Evolutionary conservation across 2,329 filamentous ascomycete genomes (phyloP), one percentile per base, ranked within the genome.

Genomic region (Rutstroemia sp.): DNA sequence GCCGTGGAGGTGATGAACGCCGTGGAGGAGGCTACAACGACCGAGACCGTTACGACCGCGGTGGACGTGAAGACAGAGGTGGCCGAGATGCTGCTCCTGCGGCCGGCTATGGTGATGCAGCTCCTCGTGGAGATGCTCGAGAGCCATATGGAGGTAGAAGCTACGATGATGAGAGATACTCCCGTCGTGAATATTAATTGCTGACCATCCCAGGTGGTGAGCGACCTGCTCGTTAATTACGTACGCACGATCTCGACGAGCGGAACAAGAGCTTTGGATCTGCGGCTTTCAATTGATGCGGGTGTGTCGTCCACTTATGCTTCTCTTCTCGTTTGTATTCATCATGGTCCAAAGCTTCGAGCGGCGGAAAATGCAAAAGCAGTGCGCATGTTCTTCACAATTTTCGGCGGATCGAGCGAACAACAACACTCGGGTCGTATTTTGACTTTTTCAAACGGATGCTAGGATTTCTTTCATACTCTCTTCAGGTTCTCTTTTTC

Each of bases 1-100:
- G 65, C 54, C 63, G 67, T 47, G 63, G 66, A 58, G 62, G 63
- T 46, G 68, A 69, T 52, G 78, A 81, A 42, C 76, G 79, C 30
- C 63, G 64, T 57, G 76, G 79, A 59, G 75, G 74, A 48, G 73
- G 66, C 45, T 67, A 68, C 47, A 75, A 76, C 57, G 74, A 79
- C 41, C 70, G 71, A 56, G 75, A 79, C 18, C 67, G 70, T 53
- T 65, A 69, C 58, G 68, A 69, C 27, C 72, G 74, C 58, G 74
- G 75, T 59, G 75, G 79, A 58, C 79, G 82, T 52, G 76, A 77
- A 52, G 79, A 82, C 49, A 70, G 71, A 55, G 69, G 71, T 63
- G 64, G 71, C 65, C 72, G 73, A 57, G 73, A 75, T 58, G 64
- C 62, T 59, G 61, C 66, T 55, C 71, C 73, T 34, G 69, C 71